A percentile compares a stretch with the other conserved stretches of the same genome.
phyloP scores from a whole-genome alignment of 805 yeast genomes.

The Wickerhamiella bombiphila region DNA sequence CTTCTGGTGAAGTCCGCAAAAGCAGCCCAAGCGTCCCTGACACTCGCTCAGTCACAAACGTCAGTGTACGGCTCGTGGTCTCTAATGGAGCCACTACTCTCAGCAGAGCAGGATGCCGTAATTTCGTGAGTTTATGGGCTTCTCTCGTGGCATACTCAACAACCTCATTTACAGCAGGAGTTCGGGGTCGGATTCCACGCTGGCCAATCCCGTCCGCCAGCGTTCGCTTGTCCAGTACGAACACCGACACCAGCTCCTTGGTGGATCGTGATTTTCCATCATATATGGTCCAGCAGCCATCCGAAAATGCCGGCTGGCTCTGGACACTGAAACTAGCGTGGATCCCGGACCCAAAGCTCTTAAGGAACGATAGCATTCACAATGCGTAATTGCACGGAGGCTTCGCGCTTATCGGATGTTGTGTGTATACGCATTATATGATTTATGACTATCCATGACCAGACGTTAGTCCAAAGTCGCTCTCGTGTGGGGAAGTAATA shows the following conservation, averaged over 20 bases:
- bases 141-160: conserved; percentile 53
- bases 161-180: conserved; percentile 38
- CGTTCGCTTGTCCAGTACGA: conserved; percentile 69
- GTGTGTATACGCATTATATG: too few relatives aligned
- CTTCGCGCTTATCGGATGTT: too few relatives aligned
- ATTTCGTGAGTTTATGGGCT: conserved; percentile 55
- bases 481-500: too few relatives aligned
- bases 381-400: too few relatives aligned
- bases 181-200: conserved; percentile 35
- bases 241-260: conserved; percentile 48
- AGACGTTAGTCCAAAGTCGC: too few relatives aligned
- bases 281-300: conserved; percentile 73
- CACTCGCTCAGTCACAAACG: conserved; percentile 78
- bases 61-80: conserved; percentile 59
- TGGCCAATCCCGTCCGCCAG: conserved; percentile 43
- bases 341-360: conserved; percentile 20
- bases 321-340: conserved; percentile 45
- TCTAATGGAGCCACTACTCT: conserved; percentile 81
- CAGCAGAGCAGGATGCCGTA: conserved; percentile 80
- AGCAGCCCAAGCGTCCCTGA: conserved; percentile 37
- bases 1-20: conserved; percentile 14
- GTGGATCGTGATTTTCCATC: conserved; percentile 58
- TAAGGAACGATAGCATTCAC: conserved; percentile 18
- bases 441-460: too few relatives aligned
- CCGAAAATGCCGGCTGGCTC: conserved; percentile 51